Base-by-base conservation (phyloP, 371 early-diverging fungal genomes). In the Haplosporangium sp. region DNA sequence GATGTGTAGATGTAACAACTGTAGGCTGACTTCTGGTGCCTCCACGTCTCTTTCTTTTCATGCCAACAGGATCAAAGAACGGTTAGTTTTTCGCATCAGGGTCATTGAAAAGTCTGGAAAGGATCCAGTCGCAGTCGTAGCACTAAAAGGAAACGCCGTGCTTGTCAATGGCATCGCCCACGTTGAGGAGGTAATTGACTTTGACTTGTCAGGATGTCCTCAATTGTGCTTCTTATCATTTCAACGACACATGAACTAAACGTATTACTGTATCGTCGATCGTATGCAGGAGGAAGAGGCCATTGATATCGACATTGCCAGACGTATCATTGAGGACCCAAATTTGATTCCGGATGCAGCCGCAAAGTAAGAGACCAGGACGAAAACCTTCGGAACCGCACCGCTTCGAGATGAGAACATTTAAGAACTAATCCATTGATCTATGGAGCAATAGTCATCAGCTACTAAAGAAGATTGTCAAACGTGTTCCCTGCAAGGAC, bases 141-240 rank as follows among this genome's bases (percentile, higher is more conserved):
- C 80, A 14, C 51, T 79, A 42, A 79, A 79, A 52, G 80, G 80
- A 38, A 79, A 79, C 55, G 80, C 80, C 0, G 69, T 79, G n/a
- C 54, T 79, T 38, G 43, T 79, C 14, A 55, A 79, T 47, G 80
- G 80, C 4, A 73, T 79, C 42, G 73, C 80, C 7, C 50, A 36
- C 1, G 73, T 72, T 3, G 80, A 79, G 11, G 80, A 79, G 59
- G 76, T 63, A 56, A 41, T 45, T 12, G 23, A 20, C 29, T 2
- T 29, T 29, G 29, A 29, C 29, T 29, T 29, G 29, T 29, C 29
- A 29, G 29, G 29, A 29, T 29, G 4, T 4, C 29, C 29, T 4
- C 29, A 29, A 29, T 1, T 29, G 29, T 4, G 29, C 29, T 29
- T 29, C 29, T 29, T 29, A 29, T 29, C 29, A 29, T 29, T 29